Evolutionary conservation across 169 alveolate species (phyloP), one percentile per base, ranked within the genome.

Genomic region (Plasmodium cynomolgi): DNA sequence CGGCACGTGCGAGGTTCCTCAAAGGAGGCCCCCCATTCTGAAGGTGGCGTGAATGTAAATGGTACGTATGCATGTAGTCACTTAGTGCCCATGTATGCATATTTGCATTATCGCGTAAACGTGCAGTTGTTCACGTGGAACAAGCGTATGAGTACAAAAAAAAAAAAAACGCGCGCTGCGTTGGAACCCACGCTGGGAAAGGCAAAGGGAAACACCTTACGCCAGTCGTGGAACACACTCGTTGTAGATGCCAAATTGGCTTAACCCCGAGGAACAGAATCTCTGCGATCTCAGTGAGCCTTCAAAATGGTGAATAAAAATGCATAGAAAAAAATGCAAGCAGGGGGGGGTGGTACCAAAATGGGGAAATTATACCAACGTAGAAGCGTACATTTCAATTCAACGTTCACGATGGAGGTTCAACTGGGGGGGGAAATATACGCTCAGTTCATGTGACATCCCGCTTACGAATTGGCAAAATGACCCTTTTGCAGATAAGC

Each of bases 241-340:
- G 23, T 50, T 50, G 23, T 50, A 26, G 62, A 13, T 50, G 62
- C 62, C 62, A 50, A 50, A 50, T 50, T 50, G 62, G 62, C 23
- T 15, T 50, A 50, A 50, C 62, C 62, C 23, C 23, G 3, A 23
- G 62, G 62, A 50, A 50, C 7, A 3, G 23, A 50, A 50, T 13
- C 62, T 50, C 8, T 50, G 9, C 62, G 9, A 50, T 50, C 26
- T 50, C 62, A 50, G 23, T 13, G 20, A 11, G 20, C n/a, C 6
- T 68, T 68, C 39, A 68, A 68, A 68, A 68, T 68, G 77, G 77
- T n/a, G 77, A 68, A 68, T 68, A 68, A 26, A 68, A 26, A 68
- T 68, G 34, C n/a, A 68, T 68, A 68, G 17, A 26, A 68, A 26
- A 17, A 17, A 50, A 50, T 50, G 62, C 23, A 15, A 13, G 62